Evolutionary conservation across 495 filamentous ascomycete genomes (phyloP).

Genomic region (Penicillium psychrofluorescens): DNA sequence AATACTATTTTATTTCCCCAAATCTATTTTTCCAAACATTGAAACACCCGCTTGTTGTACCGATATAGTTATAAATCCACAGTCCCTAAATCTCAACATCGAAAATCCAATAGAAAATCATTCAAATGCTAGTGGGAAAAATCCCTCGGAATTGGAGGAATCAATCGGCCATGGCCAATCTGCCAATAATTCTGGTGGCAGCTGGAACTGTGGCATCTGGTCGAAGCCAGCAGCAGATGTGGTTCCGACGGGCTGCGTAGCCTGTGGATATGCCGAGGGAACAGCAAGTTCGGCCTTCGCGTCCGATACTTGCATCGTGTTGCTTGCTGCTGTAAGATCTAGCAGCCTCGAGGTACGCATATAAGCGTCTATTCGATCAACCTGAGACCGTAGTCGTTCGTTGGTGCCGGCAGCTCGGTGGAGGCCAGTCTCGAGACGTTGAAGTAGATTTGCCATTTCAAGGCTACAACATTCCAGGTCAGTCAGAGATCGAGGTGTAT

Average conservation of each 20-base stretch:
- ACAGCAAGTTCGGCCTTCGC: slow-evolving; percentile 8
- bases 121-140: slow-evolving; percentile 20
- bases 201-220: slow-evolving; percentile 27
- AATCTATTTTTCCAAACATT: too few species aligned
- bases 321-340: slow-evolving; percentile 7
- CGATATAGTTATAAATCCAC: too few species aligned
- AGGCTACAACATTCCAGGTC: slow-evolving; percentile 5
- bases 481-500: not conserved
- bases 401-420: slow-evolving; percentile 32
- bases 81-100: too few species aligned
- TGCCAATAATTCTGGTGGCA: slow-evolving; percentile 29
- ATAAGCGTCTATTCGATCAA: slow-evolving; percentile 41
- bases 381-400: slow-evolving; percentile 31
- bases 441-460: slow-evolving; percentile 42
- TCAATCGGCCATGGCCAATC: slow-evolving; percentile 37
- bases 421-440: slow-evolving; percentile 35
- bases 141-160: slow-evolving; percentile 18
- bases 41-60: too few species aligned
- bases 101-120: not conserved
- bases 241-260: slow-evolving; percentile 1
- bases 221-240: slow-evolving; percentile 9
- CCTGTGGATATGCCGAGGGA: slow-evolving; percentile 2
- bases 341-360: slow-evolving; percentile 28
- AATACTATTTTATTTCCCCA: too few species aligned
- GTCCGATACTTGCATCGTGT: not conserved